Evolutionary conservation across 1,284 basidiomycete species (phyloP), one percentile per base, ranked within the genome.

Genomic region (Takashimella koratensis): DNA sequence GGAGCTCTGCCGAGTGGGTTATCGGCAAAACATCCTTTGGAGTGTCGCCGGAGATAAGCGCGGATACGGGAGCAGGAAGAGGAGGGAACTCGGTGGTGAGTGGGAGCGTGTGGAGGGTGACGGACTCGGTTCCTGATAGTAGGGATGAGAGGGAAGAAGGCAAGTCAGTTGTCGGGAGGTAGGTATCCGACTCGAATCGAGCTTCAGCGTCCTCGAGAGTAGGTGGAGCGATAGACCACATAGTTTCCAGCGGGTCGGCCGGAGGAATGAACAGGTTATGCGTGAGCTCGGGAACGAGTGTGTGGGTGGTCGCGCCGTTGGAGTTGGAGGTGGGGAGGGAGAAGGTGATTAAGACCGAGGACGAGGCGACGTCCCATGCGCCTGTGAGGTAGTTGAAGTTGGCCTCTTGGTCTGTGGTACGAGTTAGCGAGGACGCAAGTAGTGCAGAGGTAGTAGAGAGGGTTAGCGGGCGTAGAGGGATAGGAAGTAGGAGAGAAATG

Each of bases 321-420:
- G n/a, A 58, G 53, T 5, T 52, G 45, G 45, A 48, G 47, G 16
- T 56, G 3, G 80, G 78, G 1, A 82, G 78, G 4, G 71, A 75
- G 44, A 82, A 85, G 0, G 80, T 75, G 8, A 88, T 71, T n/a
- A 91, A 74, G 8, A 92, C 73, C 54, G 82, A 84, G 1, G 88
- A 85, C 0, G 71, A 73, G 19, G 89, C 87, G 1, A 90, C 80
- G 44, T 80, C 77, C 75, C 87, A 90, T 20, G 45, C 56, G 56
- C 89, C 90, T 0, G 88, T 83, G 4, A 94, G 79, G 70, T 91
- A 94, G 76, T 83, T 86, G 73, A 94, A 95, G 76, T 94, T 94
- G 63, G 86, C 86, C 76, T 93, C 90, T 77, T 84, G 73, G 36
- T 70, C 63, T 76, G 61, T 24, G 20, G n/a, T 45, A 42, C 43